Evolutionary conservation across 306 rosid species (phyloP).

Genomic region (Oemleria cerasiformis): DNA sequence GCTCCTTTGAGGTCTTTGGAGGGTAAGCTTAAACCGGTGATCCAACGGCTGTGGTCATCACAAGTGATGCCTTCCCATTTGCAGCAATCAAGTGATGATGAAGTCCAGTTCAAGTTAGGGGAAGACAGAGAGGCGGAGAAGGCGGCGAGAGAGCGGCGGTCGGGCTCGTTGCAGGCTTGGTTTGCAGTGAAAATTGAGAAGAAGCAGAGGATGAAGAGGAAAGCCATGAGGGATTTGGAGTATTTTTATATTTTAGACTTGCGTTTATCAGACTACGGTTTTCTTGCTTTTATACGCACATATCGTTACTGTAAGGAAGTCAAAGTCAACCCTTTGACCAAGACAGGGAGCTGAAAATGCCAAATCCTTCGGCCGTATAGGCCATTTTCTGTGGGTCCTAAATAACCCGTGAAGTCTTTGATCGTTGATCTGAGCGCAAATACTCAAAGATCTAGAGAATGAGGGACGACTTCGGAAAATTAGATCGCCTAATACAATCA

Average conservation of each 20-base stretch:
- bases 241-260: no score
- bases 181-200: background rate
- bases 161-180: background rate
- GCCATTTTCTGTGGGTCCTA: no score
- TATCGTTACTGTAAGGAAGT: no score
- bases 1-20: constrained; percentile 3
- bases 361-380: no score
- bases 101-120: background rate
- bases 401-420: no score
- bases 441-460: no score
- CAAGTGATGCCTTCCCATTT: constrained; percentile 8
- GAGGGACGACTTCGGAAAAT: no score
- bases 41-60: background rate
- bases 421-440: no score
- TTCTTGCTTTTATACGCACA: no score
- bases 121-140: background rate
- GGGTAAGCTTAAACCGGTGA: background rate
- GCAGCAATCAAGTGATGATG: background rate
- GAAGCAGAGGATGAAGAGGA: background rate
- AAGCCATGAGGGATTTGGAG: background rate
- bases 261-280: background rate
- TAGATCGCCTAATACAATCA: no score
- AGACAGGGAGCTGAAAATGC: no score
- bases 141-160: background rate
- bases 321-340: no score